Evolutionary conservation across 176 grass and related monocot species (phyloP).

Genomic region (Saccharum officinarum): DNA sequence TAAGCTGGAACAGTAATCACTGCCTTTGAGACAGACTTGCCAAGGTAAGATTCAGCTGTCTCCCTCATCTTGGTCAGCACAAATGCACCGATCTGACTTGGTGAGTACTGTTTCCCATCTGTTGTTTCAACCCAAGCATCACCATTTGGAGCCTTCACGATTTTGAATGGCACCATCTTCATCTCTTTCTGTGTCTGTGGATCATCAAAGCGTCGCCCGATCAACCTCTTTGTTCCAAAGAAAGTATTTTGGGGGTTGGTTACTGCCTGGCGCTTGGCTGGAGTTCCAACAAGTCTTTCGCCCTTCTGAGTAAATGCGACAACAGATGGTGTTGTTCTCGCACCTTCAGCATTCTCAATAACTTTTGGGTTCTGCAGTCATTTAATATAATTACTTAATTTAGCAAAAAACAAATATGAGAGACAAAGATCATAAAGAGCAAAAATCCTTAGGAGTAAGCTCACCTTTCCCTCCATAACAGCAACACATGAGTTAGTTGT

Average conservation of each 20-base stretch:
- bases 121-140: constrained; percentile 78
- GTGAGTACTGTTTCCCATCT: constrained; percentile 69
- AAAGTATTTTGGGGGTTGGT: constrained; percentile 80
- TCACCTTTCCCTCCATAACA: constrained; percentile 38
- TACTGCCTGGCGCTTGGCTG: constrained; percentile 77
- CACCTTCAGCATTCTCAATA: constrained; percentile 82
- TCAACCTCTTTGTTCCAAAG: constrained; percentile 78
- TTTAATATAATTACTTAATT: not conserved
- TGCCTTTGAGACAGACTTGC: constrained; percentile 65
- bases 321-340: constrained; percentile 66
- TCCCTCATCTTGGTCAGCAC: constrained; percentile 83
- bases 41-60: constrained; percentile 74
- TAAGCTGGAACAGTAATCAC: constrained; percentile 81
- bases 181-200: constrained; percentile 82
- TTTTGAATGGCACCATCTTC: constrained; percentile 88
- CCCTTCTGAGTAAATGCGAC: constrained; percentile 69
- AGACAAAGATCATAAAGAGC: not conserved
- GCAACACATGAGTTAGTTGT: constrained; percentile 33
- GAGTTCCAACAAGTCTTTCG: constrained; percentile 67
- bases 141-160: constrained; percentile 71
- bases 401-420: not conserved
- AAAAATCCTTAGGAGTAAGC: not conserved
- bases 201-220: constrained; percentile 71
- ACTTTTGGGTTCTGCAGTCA: constrained; percentile 64
- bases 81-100: constrained; percentile 79